These are phyloP conservation scores for Xylariales sp. DNA, from an alignment of 2,329 filamentous ascomycete genomes.

Conservation along the genomic window DNA sequence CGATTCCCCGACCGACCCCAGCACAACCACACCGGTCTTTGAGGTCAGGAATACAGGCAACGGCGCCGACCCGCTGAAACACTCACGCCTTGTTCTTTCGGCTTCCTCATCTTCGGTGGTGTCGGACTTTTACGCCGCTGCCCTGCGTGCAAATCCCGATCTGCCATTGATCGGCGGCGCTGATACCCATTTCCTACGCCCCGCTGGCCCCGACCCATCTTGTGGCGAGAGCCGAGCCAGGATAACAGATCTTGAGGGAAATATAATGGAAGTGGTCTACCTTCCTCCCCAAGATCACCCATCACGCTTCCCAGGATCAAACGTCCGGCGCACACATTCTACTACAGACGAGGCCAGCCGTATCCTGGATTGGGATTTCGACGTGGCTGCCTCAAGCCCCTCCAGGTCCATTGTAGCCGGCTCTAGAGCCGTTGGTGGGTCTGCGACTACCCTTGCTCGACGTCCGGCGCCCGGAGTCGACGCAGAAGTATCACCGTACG, in stretches of 20 bases:
- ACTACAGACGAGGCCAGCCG: constrained; percentile 36
- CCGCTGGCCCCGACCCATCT: constrained; percentile 16
- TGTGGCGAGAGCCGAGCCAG: constrained; percentile 41
- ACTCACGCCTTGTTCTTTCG: constrained; percentile 58
- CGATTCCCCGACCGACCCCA: constrained; percentile 12
- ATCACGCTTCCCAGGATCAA: constrained; percentile 29
- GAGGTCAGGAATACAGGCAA: constrained; percentile 37
- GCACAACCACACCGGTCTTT: constrained; percentile 30
- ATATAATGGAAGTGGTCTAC: constrained; percentile 75
- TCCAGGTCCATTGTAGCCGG: constrained; percentile 17
- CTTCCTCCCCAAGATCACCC: constrained; percentile 34
- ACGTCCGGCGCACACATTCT: constrained; percentile 30
- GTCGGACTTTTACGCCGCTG: constrained; percentile 65
- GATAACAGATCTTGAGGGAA: constrained; percentile 77
- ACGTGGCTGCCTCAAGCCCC: constrained; percentile 30
- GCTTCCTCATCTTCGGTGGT: constrained; percentile 63
- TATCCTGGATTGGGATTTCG: constrained; percentile 46
- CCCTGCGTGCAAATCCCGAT: constrained; percentile 56
- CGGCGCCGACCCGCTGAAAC: constrained; percentile 34
- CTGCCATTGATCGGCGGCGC: constrained; percentile 45
- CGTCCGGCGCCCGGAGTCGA: constrained; percentile 15
- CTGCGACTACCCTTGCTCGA: constrained; percentile 13
- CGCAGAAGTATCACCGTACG: constrained; percentile 20
- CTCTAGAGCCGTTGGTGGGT: constrained; percentile 13
- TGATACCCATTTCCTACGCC: constrained; percentile 20